These are phyloP conservation scores for Euphorbia celastroides DNA, from an alignment of 441 rosid genomes.

Conservation along the genomic window DNA sequence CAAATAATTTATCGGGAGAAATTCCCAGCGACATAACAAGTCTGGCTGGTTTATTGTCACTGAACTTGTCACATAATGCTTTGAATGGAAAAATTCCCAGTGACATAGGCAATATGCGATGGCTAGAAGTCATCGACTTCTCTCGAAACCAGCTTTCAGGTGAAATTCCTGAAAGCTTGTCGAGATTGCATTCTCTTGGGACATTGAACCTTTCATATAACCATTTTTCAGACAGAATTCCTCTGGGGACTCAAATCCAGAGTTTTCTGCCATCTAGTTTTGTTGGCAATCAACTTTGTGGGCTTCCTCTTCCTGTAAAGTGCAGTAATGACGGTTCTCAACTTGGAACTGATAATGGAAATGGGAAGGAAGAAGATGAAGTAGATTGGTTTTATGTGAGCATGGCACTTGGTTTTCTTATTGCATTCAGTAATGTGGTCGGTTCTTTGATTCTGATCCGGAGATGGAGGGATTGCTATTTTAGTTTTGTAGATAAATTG, in stretches of 20 bases:
- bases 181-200: background rate
- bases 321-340: background rate
- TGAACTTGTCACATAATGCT: background rate
- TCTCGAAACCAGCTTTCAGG: background rate
- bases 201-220: slow-evolving; percentile 1
- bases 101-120: background rate
- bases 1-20: background rate
- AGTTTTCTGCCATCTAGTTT: background rate
- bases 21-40: background rate
- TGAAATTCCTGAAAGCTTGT: slow-evolving; percentile 1
- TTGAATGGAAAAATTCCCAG: background rate
- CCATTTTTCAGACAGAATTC: background rate
- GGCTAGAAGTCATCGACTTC: background rate
- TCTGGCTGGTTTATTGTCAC: background rate
- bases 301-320: background rate
- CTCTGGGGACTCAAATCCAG: background rate
- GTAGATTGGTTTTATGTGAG: background rate
- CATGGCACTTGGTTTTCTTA: background rate
- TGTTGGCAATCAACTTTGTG: background rate
- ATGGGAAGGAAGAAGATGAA: background rate
- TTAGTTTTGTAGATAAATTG: background rate
- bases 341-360: background rate
- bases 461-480: background rate
- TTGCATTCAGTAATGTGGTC: background rate
- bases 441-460: background rate